Evolutionary conservation across 1,284 basidiomycete genomes (phyloP), one percentile per base, ranked within the genome.

Genomic region (Omphalotus olearius): DNA sequence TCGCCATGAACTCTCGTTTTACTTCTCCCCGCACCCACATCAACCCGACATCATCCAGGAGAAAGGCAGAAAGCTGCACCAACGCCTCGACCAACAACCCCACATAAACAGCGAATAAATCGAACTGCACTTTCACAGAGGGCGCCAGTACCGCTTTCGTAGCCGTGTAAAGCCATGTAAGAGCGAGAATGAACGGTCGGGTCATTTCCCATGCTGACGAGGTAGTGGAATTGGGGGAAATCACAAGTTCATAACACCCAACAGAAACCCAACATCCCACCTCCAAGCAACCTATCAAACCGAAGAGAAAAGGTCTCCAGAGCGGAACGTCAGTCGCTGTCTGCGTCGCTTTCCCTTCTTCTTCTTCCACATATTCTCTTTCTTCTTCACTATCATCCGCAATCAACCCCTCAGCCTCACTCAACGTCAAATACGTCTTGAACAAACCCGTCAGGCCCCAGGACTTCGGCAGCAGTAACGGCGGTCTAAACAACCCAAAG

Each of bases 291-390:
- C 78, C 76, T n/a, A 79, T 55, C 43, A 73, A 68, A 0, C 74
- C 71, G 18, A 88, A 72, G 5, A 77, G 55, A 36, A 80, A 54
- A 3, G 78, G 79, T 45, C 78, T 76, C 82, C 84, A 83, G 4
- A 82, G 64, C 0, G 78, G 74, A 13, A 71, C 67, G 0, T 62
- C 54, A 25, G 54, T 46, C 4, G 57, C 52, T 11, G 61, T 59
- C 5, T 64, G 62, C 61, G 3, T 60, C 60, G 20, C 57, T 62
- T 0, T 57, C 58, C 26, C 10, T 10, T 28, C 26, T 28, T 28
- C 26, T 4, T 28, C 26, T 28, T 10, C 26, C 26, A 5, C 26
- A 23, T 67, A 59, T 20, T 64, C 61, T 36, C 45, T 54, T 1
- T 33, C 52, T n/a, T 49, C 54, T 13, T 49, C 56, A 16, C 58